phyloP scores from a whole-genome alignment of 1,139 yeast genomes.

The Candida neerlandica region DNA sequence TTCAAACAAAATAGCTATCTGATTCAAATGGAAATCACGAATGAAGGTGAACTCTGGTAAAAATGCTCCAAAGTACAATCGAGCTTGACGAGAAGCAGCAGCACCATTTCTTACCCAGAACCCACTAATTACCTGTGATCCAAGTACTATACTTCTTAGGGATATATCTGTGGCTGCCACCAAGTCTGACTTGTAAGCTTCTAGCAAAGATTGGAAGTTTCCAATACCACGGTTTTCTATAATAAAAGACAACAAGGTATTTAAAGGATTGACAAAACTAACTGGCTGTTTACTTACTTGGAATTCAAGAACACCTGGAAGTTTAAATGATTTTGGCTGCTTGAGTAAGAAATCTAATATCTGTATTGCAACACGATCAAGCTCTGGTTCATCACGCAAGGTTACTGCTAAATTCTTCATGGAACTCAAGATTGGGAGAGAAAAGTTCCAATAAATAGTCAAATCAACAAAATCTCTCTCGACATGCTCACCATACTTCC shows the following conservation, averaged over 20 bases:
- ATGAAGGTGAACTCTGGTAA: slow-evolving; percentile 40
- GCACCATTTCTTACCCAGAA: slow-evolving; percentile 90
- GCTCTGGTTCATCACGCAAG: slow-evolving; percentile 22
- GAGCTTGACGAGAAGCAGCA: slow-evolving; percentile 51
- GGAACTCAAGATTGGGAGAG: slow-evolving; percentile 49
- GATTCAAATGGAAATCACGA: slow-evolving; percentile 60
- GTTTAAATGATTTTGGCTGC: slow-evolving; percentile 25
- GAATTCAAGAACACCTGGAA: slow-evolving; percentile 43
- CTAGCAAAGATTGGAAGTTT: slow-evolving; percentile 20
- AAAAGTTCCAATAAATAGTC: slow-evolving; percentile 49
- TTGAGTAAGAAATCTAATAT: slow-evolving; percentile 10
- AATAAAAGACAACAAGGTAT: slow-evolving; percentile 51
- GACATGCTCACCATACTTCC: slow-evolving; percentile 73
- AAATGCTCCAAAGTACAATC: slow-evolving; percentile 33
- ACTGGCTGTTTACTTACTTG: slow-evolving; percentile 51
- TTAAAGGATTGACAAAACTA: slow-evolving; percentile 62
- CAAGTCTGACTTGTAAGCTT: slow-evolving; percentile 27
- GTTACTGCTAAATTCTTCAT: slow-evolving; percentile 46
- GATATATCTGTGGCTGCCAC: slow-evolving; percentile 55
- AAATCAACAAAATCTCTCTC: slow-evolving; percentile 55
- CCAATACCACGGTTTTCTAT: slow-evolving; percentile 34
- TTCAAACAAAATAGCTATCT: slow-evolving; percentile 51
- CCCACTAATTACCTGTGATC: slow-evolving; percentile 76
- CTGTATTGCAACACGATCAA: slow-evolving; percentile 13
- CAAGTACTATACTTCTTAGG: slow-evolving; percentile 62